These are phyloP conservation scores for Leccinum ochraceum DNA, from an alignment of 768 basidiomycete species.

Conservation along the genomic window DNA sequence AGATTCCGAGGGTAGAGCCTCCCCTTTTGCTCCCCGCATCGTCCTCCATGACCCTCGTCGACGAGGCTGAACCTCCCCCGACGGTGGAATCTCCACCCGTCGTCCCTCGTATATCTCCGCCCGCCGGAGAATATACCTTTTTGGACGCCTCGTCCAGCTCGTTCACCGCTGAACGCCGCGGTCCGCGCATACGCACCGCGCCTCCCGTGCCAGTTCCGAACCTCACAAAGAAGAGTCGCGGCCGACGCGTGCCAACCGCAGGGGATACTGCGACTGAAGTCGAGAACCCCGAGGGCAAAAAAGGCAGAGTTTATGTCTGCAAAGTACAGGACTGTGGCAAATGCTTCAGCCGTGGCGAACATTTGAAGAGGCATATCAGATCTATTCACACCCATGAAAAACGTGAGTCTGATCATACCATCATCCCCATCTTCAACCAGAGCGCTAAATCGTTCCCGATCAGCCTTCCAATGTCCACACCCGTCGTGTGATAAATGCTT, in stretches of 20 bases:
- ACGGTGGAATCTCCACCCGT: conserved; percentile 8
- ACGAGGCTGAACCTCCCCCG: conserved; percentile 20
- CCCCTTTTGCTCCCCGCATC: conserved; percentile 25
- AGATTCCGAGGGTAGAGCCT: conserved; percentile 32
- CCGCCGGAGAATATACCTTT: conserved; percentile 36
- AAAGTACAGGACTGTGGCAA: conserved; percentile 70
- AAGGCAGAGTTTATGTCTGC: conserved; percentile 53
- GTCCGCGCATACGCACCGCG: conserved; percentile 52
- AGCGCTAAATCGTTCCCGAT: conserved; percentile 29
- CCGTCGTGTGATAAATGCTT: conserved; percentile 70
- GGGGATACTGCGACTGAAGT: conserved; percentile 25
- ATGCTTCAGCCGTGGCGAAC: conserved; percentile 72
- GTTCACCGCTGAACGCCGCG: conserved; percentile 41
- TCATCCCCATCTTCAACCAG: conserved; percentile 17
- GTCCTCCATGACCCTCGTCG: conserved; percentile 32
- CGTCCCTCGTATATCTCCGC: conserved; percentile 25
- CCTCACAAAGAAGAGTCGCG: conserved; percentile 78
- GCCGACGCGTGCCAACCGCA: conserved; percentile 69
- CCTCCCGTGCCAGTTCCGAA: conserved; percentile 75
- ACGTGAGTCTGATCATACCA: conserved; percentile 50
- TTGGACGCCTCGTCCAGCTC: conserved; percentile 38
- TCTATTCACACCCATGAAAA: conserved; percentile 78
- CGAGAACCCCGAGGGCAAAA: conserved; percentile 33
- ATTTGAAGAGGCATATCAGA: conserved; percentile 74
- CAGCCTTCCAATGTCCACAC: conserved; percentile 74